These are phyloP conservation scores for Penicillium griseofulvum DNA, from an alignment of 2,329 filamentous ascomycete species.

Conservation along the genomic window DNA sequence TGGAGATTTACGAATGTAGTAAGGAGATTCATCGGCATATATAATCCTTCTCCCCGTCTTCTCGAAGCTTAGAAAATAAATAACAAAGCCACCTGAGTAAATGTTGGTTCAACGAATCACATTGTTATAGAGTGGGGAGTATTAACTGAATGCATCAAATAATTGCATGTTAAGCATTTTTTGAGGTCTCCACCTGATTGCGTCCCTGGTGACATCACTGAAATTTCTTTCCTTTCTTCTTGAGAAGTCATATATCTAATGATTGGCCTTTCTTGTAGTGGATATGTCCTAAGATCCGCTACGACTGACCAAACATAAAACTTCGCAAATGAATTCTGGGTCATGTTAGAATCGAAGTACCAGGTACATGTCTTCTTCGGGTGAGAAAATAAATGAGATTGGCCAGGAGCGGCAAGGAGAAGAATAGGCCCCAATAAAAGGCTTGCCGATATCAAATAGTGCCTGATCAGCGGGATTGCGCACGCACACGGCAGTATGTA, in stretches of 20 bases:
- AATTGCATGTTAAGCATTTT: conserved; percentile 33
- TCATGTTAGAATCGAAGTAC: neutral
- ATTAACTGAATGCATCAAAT: conserved; percentile 32
- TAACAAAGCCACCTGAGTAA: neutral
- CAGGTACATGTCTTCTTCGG: neutral
- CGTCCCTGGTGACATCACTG: conserved; percentile 27
- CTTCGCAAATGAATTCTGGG: neutral
- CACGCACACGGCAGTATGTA: neutral
- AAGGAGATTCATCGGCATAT: conserved; percentile 22
- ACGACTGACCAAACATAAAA: neutral
- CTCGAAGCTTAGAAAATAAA: neutral
- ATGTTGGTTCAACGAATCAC: conserved; percentile 16
- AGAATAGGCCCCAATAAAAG: neutral
- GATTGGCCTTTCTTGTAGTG: neutral
- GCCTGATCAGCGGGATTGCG: neutral
- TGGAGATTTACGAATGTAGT: conserved; percentile 15
- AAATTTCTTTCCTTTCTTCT: too few relatives aligned
- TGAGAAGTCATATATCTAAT: neutral
- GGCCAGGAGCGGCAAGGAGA: neutral
- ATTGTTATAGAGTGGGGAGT: conserved; percentile 18
- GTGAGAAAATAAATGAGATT: neutral
- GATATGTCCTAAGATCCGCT: neutral
- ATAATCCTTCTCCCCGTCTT: conserved; percentile 11
- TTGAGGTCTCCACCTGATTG: conserved; percentile 9
- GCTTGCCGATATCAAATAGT: neutral